phyloP scores from a whole-genome alignment of 441 rosid species.

The Adansonia gregorii region DNA sequence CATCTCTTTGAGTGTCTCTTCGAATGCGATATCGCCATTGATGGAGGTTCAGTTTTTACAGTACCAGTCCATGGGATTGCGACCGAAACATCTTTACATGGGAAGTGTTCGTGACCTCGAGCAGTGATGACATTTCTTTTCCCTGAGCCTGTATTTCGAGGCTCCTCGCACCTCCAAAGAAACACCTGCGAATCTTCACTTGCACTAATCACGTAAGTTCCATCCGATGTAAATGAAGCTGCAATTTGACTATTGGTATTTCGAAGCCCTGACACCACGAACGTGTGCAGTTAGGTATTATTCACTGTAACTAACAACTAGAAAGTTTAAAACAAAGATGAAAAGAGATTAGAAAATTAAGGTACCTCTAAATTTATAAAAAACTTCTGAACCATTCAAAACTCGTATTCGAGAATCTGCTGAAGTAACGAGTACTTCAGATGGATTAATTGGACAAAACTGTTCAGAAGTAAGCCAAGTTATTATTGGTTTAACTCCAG shows the following conservation, averaged over 20 bases:
- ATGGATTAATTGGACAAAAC: constrained; percentile 80
- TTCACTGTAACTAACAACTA: background rate
- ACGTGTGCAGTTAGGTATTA: background rate
- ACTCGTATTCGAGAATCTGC: constrained; percentile 90
- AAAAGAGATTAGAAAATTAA: background rate
- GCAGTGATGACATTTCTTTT: constrained; percentile 47
- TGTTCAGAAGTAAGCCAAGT: constrained; percentile 32
- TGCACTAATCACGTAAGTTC: constrained; percentile 67
- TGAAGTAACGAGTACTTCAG: constrained; percentile 80
- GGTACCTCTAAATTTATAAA: constrained; percentile 75
- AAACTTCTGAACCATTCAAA: constrained; percentile 66
- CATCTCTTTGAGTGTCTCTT: constrained; percentile 61
- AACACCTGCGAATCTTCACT: constrained; percentile 90
- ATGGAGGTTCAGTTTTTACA: constrained; percentile 69
- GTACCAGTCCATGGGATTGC: constrained; percentile 86
- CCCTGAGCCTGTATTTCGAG: constrained; percentile 39
- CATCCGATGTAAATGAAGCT: constrained; percentile 78
- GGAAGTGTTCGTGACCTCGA: constrained; percentile 67
- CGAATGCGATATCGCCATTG: constrained; percentile 39
- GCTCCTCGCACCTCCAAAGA: constrained; percentile 64
- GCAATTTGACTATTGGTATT: constrained; percentile 83
- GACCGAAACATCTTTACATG: constrained; percentile 79
- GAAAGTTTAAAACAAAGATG: background rate
- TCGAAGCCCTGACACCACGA: constrained; percentile 60
- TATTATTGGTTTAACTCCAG: background rate